Evolutionary conservation across 192 early-diverging fungal genomes (phyloP).

Genomic region (Rhizoclosmatium globosum): DNA sequence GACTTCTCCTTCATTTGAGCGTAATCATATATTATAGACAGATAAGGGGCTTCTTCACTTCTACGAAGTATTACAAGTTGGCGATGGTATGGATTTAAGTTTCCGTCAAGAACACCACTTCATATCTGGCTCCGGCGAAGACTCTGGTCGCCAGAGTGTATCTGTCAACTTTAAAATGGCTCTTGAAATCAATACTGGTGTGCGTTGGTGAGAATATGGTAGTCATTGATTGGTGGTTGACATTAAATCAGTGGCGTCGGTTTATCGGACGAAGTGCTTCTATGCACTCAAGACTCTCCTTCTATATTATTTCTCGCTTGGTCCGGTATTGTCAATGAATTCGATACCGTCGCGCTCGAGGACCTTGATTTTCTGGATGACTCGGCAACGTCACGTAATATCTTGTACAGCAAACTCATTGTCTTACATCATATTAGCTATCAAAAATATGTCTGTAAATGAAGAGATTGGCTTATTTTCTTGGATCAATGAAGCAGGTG

Average conservation of each 20-base stretch:
- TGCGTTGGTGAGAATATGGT: constrained; percentile 63
- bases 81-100: constrained; percentile 59
- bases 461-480: constrained; percentile 55
- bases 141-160: constrained; percentile 56
- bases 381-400: neutral
- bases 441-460: constrained; percentile 1
- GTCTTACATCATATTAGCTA: constrained; percentile 7
- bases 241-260: constrained; percentile 62
- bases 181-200: constrained; percentile 78
- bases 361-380: constrained; percentile 61
- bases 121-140: constrained; percentile 75
- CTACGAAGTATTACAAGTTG: constrained; percentile 54
- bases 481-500: constrained; percentile 68
- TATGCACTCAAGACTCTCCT: constrained; percentile 72
- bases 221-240: neutral
- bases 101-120: constrained; percentile 69
- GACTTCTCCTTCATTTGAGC: neutral
- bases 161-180: constrained; percentile 70
- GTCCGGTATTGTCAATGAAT: constrained; percentile 68
- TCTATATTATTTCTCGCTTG: constrained; percentile 80
- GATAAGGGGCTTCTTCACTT: constrained; percentile 75
- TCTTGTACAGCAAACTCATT: constrained; percentile 44
- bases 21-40: constrained; percentile 45
- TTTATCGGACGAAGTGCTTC: constrained; percentile 69
- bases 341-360: constrained; percentile 60